These are phyloP conservation scores for Backusella morwellensis DNA, from an alignment of 192 early-diverging fungal genomes.

Conservation along the genomic window DNA sequence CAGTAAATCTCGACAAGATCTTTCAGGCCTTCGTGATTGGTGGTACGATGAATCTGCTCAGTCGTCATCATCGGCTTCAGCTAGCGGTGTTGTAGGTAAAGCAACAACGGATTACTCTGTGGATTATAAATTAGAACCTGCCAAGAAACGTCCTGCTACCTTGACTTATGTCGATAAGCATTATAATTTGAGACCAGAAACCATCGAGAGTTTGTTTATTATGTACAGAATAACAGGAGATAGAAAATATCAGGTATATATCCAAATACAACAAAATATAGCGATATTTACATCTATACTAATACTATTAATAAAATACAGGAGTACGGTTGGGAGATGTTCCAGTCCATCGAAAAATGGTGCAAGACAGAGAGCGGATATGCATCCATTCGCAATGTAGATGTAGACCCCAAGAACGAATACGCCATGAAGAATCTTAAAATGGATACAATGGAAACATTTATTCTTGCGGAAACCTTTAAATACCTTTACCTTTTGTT, in stretches of 20 bases:
- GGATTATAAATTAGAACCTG: constrained; percentile 3
- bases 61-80: background rate
- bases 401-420: background rate
- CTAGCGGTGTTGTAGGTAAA: background rate
- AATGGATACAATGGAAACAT: constrained; percentile 38
- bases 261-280: background rate
- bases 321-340: constrained; percentile 70
- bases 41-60: background rate
- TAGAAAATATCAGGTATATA: constrained; percentile 48
- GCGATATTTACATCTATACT: background rate
- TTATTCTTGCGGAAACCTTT: constrained; percentile 70
- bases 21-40: constrained; percentile 1
- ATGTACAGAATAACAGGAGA: constrained; percentile 76
- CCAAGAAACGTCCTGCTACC: background rate
- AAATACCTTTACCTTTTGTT: constrained; percentile 72
- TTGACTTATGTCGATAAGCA: background rate
- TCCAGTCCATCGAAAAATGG: constrained; percentile 43
- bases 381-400: constrained; percentile 41
- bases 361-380: constrained; percentile 50
- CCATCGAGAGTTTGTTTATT: constrained; percentile 69
- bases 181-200: constrained; percentile 46
- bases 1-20: constrained; percentile 10
- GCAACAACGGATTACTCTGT: constrained; percentile 1
- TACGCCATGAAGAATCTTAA: background rate
- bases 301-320: background rate